phyloP scores from a whole-genome alignment of 176 grass and related monocot genomes.

The Otatea glauca region DNA sequence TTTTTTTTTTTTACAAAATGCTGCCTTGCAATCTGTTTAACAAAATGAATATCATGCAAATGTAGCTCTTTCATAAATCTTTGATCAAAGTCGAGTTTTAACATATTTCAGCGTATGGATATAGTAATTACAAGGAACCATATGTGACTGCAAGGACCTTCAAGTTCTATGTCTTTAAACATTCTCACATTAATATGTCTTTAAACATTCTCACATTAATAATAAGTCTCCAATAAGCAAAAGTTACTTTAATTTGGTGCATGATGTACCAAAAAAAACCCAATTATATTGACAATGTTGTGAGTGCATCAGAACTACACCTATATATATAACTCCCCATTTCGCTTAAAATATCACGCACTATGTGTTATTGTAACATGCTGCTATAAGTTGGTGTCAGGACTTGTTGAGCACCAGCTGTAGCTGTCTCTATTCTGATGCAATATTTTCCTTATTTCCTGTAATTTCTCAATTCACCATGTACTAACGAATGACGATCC shows the following conservation, averaged over 20 bases:
- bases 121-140: slow-evolving; percentile 15
- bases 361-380: slow-evolving; percentile 21
- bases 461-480: slow-evolving; percentile 19
- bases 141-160: not conserved
- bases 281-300: not conserved
- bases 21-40: not conserved
- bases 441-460: not conserved
- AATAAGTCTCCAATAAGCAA: slow-evolving; percentile 22
- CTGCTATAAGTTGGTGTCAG: slow-evolving; percentile 22
- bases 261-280: not conserved
- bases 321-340: not conserved
- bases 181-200: not conserved
- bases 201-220: not conserved
- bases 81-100: not conserved
- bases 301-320: slow-evolving; percentile 11
- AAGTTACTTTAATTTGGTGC: slow-evolving; percentile 13
- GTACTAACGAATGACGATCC: slow-evolving; percentile 23
- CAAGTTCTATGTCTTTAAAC: slow-evolving; percentile 1
- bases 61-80: slow-evolving; percentile 14
- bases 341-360: not conserved
- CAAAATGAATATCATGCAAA: not conserved
- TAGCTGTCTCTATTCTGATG: slow-evolving; percentile 24
- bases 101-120: not conserved
- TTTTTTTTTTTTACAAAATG: slow-evolving; percentile 17
- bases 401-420: not conserved